Conservation (phyloP, 495 filamentous ascomycete genomes). For the Glonium stellatum region DNA sequence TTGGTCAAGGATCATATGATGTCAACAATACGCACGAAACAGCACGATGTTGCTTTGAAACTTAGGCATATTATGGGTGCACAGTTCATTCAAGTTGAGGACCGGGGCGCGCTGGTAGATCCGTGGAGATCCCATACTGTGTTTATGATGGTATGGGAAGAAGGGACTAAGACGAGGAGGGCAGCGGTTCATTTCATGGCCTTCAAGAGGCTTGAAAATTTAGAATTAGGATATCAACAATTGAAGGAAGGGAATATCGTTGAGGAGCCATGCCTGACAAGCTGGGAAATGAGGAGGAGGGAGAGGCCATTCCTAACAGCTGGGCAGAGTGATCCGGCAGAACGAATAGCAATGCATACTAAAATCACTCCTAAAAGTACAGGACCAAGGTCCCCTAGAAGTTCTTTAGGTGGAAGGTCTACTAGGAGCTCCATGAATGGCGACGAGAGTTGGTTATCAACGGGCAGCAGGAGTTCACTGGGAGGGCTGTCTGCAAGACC, state of each 20-base stretch:
- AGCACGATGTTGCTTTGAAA: too few species aligned
- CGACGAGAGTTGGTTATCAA: slow-evolving; percentile 2
- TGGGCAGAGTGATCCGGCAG: not conserved
- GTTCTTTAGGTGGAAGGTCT: not conserved
- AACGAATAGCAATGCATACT: not conserved
- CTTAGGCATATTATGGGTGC: too few species aligned
- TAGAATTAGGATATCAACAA: not conserved
- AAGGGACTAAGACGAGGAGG: too few species aligned
- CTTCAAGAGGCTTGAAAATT: too few species aligned
- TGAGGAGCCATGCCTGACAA: not conserved
- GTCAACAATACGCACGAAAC: too few species aligned
- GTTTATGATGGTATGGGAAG: not conserved
- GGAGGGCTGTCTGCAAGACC: slow-evolving; percentile 20
- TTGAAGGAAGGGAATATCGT: not conserved
- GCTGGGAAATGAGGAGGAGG: not conserved
- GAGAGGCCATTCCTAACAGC: slow-evolving; percentile 1
- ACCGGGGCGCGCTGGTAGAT: not conserved
- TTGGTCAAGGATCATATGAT: too few species aligned
- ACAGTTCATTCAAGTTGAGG: not conserved
- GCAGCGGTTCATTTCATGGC: too few species aligned
- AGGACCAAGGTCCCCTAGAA: not conserved
- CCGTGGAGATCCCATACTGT: not conserved
- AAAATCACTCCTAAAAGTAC: not conserved
- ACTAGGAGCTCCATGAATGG: not conserved
- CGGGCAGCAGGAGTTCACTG: slow-evolving; percentile 42